Percentiles rank a stretch among this genome's conserved stretches.
phyloP scores from a whole-genome alignment of 805 yeast species.

The Starmerella davenportii region DNA sequence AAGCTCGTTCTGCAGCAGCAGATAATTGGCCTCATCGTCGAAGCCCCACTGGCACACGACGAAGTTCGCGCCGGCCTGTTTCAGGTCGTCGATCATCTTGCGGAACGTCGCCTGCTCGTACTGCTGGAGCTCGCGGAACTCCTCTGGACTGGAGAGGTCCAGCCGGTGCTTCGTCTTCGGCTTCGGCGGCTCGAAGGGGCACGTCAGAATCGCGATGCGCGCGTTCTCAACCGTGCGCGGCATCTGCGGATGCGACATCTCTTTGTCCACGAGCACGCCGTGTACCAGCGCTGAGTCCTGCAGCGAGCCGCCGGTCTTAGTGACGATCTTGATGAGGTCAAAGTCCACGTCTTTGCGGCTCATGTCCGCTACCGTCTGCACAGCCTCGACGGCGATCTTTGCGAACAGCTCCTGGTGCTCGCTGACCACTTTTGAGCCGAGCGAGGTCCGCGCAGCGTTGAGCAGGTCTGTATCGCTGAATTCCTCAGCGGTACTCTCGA shows the following conservation, averaged over 20 bases:
- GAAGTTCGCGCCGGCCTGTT: conserved; percentile 80
- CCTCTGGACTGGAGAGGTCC: conserved; percentile 85
- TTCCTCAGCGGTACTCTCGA: conserved; percentile 59
- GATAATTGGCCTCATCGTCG: conserved; percentile 94
- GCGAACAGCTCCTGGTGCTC: conserved; percentile 89
- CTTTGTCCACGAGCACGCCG: conserved; percentile 91
- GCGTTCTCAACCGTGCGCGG: conserved; percentile 63
- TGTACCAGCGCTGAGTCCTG: conserved; percentile 68
- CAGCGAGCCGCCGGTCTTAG: conserved; percentile 86
- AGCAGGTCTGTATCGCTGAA: conserved; percentile 38
- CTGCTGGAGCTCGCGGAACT: conserved; percentile 72
- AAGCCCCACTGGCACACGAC: conserved; percentile 99
- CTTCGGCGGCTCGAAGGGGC: conserved; percentile 99
- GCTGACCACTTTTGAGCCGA: conserved; percentile 90
- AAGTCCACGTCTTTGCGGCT: conserved; percentile 91
- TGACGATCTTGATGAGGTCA: conserved; percentile 87
- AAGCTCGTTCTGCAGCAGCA: conserved; percentile 66
- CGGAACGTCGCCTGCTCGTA: conserved; percentile 82
- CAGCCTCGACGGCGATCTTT: conserved; percentile 92
- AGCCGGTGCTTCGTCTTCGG: conserved; percentile 97
- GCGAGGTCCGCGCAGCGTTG: conserved; percentile 83
- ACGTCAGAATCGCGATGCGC: conserved; percentile 83
- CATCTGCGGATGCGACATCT: conserved; percentile 97
- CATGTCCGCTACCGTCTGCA: conserved; percentile 76
- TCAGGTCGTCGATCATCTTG: conserved; percentile 76